Evolutionary conservation across 2,329 filamentous ascomycete species (phyloP), one percentile per base, ranked within the genome.

Genomic region (Mariannaea sp.): DNA sequence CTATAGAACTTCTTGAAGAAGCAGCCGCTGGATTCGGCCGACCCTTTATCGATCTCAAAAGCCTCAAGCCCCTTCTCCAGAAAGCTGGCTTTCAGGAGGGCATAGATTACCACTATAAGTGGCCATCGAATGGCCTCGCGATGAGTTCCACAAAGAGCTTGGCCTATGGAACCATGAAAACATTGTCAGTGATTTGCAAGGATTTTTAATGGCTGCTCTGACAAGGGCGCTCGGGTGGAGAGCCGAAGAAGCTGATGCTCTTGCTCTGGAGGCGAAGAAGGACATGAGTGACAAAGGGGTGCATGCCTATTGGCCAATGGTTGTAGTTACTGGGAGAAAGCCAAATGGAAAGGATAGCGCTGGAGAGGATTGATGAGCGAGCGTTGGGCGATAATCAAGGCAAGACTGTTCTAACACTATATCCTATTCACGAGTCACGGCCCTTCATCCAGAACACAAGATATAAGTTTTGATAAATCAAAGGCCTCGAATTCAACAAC

Each of bases 121-220:
- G 49, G 49, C 49, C 49, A 1, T 46, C 42, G 3, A 52, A 6
- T 52, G 49, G 49, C 35, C 49, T 10, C 33, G 40, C 20, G 42
- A 41, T 10, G 33, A 33, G 36, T 35, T 35, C 13, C 27, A 35
- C 29, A 52, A 52, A 16, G 35, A 30, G 5, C 30, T 52, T 12
- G 49, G 49, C 12, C 14, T n/a, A 17, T 52, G 49, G 49, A 52
- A 52, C 13, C 38, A 45, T 13, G 41, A 39, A 2, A 52, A 52
- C 12, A 29, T 35, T 5, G 33, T 16, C 8, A 9, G 9, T 10
- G 49, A 20, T 13, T 27, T 51, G 17, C 32, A 5, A 41, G 22
- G 14, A 44, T 17, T 5, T 12, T 32, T 14, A 13, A 32, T 52
- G 14, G 49, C 41, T 2, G 26, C 42, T 1, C 45, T 52, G 10